These are phyloP conservation scores for Turritis glabra DNA, from an alignment of 345 rosid genomes.

Conservation along the genomic window DNA sequence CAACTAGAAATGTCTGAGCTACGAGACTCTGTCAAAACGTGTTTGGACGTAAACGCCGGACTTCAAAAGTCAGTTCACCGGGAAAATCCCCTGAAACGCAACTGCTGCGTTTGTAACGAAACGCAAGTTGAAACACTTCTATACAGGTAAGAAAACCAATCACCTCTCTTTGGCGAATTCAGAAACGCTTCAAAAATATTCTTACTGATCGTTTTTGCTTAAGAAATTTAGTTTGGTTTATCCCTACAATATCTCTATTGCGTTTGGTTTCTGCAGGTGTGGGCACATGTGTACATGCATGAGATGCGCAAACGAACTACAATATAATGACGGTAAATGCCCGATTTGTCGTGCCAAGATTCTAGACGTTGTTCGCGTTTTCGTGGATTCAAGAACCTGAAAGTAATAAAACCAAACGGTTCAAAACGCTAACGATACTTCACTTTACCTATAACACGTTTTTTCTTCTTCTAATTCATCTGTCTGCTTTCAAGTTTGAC, in stretches of 20 bases:
- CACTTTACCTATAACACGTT: neutral
- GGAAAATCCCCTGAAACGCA: conserved; percentile 50
- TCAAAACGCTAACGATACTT: conserved; percentile 13
- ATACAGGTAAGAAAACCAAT: conserved; percentile 37
- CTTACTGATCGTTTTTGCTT: neutral
- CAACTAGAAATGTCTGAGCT: conserved; percentile 72
- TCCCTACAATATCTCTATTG: neutral
- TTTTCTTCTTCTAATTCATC: neutral
- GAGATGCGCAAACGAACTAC: conserved; percentile 73
- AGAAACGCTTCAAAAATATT: neutral
- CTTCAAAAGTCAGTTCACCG: conserved; percentile 47
- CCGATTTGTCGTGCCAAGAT: conserved; percentile 78
- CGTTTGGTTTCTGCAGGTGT: conserved; percentile 50
- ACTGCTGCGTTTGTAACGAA: conserved; percentile 74
- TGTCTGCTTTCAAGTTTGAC: conserved; percentile 11
- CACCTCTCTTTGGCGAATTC: neutral
- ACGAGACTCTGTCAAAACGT: conserved; percentile 56
- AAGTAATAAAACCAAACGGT: neutral
- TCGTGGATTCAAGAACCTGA: conserved; percentile 42
- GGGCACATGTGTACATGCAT: conserved; percentile 93
- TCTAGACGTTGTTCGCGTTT: conserved; percentile 73
- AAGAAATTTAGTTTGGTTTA: neutral
- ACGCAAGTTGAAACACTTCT: conserved; percentile 69
- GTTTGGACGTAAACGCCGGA: conserved; percentile 60
- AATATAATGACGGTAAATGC: conserved; percentile 63